phyloP scores from a whole-genome alignment of 2,329 filamentous ascomycete genomes.

The Madurella fahalii region DNA sequence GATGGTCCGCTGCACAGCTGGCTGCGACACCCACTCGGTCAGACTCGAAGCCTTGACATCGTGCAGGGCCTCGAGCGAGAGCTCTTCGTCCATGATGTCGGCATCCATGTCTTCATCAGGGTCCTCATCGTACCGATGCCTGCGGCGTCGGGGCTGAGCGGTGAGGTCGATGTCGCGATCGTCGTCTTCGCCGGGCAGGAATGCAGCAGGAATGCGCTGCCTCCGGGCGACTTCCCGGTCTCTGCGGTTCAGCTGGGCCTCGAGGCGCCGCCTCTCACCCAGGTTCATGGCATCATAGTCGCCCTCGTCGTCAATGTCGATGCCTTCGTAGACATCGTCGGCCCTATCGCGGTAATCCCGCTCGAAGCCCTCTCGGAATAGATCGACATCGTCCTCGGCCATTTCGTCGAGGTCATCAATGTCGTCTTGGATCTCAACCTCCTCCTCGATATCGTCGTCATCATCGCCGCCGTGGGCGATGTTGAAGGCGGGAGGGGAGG shows the following conservation, averaged over 20 bases:
- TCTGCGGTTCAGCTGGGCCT: slow-evolving; percentile 67
- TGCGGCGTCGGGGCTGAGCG: slow-evolving; percentile 75
- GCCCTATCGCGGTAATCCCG: slow-evolving; percentile 65
- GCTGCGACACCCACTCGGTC: slow-evolving; percentile 91
- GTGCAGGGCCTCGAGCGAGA: slow-evolving; percentile 83
- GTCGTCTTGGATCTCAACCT: slow-evolving; percentile 67
- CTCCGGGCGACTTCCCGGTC: slow-evolving; percentile 67
- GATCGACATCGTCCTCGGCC: slow-evolving; percentile 75
- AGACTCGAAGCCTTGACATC: slow-evolving; percentile 92
- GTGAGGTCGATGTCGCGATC: slow-evolving; percentile 82
- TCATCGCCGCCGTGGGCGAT: slow-evolving; percentile 66
- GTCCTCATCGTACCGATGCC: slow-evolving; percentile 92
- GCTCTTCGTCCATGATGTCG: slow-evolving; percentile 92
- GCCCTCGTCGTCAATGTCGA: slow-evolving; percentile 72
- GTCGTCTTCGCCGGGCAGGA: slow-evolving; percentile 76
- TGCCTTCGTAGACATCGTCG: slow-evolving; percentile 66
- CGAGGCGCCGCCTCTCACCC: slow-evolving; percentile 64
- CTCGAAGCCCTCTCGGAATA: slow-evolving; percentile 71
- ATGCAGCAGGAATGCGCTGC: slow-evolving; percentile 66
- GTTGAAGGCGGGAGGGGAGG: slow-evolving; percentile 59
- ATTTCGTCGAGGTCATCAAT: slow-evolving; percentile 75
- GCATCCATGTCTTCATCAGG: slow-evolving; percentile 87
- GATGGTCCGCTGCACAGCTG: slow-evolving; percentile 86
- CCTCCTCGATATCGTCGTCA: slow-evolving; percentile 68
- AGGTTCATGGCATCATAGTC: slow-evolving; percentile 68